Conservation (phyloP, 169 alveolate species). For the Theileria equi region DNA sequence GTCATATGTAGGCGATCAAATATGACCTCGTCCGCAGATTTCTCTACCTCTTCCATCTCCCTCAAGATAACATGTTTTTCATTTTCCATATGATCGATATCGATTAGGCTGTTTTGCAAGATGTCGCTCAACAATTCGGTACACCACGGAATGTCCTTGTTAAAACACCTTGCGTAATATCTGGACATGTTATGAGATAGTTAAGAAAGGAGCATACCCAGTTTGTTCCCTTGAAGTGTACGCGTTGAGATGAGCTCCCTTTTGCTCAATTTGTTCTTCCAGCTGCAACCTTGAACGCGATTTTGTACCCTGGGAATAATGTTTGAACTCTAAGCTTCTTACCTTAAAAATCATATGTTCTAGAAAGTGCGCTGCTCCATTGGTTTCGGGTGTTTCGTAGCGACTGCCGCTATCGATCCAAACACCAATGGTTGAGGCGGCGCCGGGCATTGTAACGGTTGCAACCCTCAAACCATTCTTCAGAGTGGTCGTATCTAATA, state of each 20-base stretch:
- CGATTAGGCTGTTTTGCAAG: slow-evolving; percentile 85
- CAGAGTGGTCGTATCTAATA: slow-evolving; percentile 67
- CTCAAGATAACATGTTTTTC: slow-evolving; percentile 91
- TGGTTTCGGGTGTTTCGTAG: slow-evolving; percentile 86
- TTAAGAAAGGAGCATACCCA: slow-evolving; percentile 60
- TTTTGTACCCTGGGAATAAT: slow-evolving; percentile 84
- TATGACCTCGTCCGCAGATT: slow-evolving; percentile 88
- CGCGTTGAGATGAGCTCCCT: slow-evolving; percentile 96
- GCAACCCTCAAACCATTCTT: slow-evolving; percentile 88
- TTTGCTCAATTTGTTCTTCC: slow-evolving; percentile 92
- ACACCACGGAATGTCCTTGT: slow-evolving; percentile 80
- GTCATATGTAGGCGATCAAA: slow-evolving; percentile 87
- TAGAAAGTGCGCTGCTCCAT: slow-evolving; percentile 96
- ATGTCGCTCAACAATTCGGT: slow-evolving; percentile 91
- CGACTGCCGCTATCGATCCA: slow-evolving; percentile 95
- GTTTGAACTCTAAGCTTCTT: background rate
- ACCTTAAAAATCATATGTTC: slow-evolving; percentile 96
- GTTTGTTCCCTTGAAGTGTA: slow-evolving; percentile 97
- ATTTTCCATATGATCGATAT: slow-evolving; percentile 79
- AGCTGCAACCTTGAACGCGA: slow-evolving; percentile 85
- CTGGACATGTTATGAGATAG: background rate
- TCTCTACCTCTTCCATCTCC: slow-evolving; percentile 92
- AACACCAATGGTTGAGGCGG: slow-evolving; percentile 88
- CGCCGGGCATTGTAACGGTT: slow-evolving; percentile 73
- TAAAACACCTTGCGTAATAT: slow-evolving; percentile 82